phyloP scores from a whole-genome alignment of 2,329 filamentous ascomycete species.

The Aureobasidium sp. region DNA sequence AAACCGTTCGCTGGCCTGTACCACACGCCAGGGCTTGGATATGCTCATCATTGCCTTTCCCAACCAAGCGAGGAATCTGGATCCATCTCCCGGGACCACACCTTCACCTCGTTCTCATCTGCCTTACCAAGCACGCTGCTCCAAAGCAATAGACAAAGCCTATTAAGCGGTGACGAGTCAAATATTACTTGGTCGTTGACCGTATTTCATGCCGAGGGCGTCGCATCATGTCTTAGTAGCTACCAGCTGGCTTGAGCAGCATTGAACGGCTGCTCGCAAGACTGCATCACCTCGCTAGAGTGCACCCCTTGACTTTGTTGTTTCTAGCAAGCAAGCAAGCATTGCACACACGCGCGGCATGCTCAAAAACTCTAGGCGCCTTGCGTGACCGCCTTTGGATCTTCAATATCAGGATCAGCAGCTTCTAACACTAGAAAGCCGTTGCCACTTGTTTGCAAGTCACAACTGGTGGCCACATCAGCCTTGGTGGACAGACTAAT shows the following conservation, averaged over 20 bases:
- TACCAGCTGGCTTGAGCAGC: conserved; percentile 3
- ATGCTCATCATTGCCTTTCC: conserved; percentile 7
- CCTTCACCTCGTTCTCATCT: conserved; percentile 5
- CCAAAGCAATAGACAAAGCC: background rate
- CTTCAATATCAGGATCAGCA: conserved; percentile 10
- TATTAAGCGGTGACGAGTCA: conserved; percentile 9
- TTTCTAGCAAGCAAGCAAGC: background rate
- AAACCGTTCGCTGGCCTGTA: conserved; percentile 8
- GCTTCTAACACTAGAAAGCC: background rate
- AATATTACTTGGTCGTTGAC: conserved; percentile 3
- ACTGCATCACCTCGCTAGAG: background rate
- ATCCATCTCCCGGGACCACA: conserved; percentile 6
- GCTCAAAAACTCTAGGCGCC: background rate
- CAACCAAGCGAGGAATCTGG: conserved; percentile 11
- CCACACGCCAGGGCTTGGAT: conserved; percentile 2
- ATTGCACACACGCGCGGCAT: conserved; percentile 6
- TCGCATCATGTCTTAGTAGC: conserved; percentile 2
- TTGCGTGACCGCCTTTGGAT: background rate
- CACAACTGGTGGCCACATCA: conserved; percentile 3
- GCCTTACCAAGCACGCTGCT: conserved; percentile 8
- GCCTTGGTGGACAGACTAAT: background rate
- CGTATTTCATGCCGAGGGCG: background rate
- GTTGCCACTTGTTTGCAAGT: conserved; percentile 6
- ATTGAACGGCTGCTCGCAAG: conserved; percentile 4
- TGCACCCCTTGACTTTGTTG: background rate